Evolutionary conservation across 768 basidiomycete genomes (phyloP).

Genomic region (Pulveroboletus ravenelii): DNA sequence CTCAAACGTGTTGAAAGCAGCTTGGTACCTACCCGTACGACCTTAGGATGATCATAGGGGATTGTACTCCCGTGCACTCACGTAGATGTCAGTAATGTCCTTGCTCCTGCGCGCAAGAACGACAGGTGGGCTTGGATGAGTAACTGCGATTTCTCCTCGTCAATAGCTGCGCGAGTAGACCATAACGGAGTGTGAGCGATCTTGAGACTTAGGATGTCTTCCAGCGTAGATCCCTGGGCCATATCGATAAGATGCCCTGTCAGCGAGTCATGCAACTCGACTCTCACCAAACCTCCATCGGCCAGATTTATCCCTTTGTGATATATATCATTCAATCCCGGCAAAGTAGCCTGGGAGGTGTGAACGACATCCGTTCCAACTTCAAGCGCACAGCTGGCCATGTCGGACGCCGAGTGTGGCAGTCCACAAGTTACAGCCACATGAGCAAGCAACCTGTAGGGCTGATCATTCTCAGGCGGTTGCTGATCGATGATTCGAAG

Average conservation of each 20-base stretch:
- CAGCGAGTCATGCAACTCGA: background rate
- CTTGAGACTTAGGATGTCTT: slow-evolving; percentile 43
- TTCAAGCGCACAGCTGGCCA: background rate
- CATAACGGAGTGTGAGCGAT: slow-evolving; percentile 58
- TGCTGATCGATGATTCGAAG: too few species aligned
- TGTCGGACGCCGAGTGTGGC: slow-evolving; percentile 4
- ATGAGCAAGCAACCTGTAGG: too few species aligned
- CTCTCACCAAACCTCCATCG: slow-evolving; percentile 33
- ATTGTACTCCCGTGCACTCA: slow-evolving; percentile 23
- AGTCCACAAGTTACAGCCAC: background rate
- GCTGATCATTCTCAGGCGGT: too few species aligned
- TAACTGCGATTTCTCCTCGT: slow-evolving; percentile 40
- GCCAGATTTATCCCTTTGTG: slow-evolving; percentile 17
- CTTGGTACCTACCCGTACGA: slow-evolving; percentile 54
- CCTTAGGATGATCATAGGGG: background rate
- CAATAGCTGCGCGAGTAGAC: slow-evolving; percentile 60
- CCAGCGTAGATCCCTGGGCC: slow-evolving; percentile 58
- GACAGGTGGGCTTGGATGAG: slow-evolving; percentile 56
- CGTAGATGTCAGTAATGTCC: slow-evolving; percentile 68
- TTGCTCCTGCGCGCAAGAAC: slow-evolving; percentile 63
- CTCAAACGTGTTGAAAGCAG: slow-evolving; percentile 49
- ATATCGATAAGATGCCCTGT: slow-evolving; percentile 1
- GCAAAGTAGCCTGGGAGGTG: background rate
- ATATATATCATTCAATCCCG: slow-evolving; percentile 11
- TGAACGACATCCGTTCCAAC: background rate